phyloP scores from a whole-genome alignment of 2,329 filamentous ascomycete genomes.

The Sarocladium kiliense region DNA sequence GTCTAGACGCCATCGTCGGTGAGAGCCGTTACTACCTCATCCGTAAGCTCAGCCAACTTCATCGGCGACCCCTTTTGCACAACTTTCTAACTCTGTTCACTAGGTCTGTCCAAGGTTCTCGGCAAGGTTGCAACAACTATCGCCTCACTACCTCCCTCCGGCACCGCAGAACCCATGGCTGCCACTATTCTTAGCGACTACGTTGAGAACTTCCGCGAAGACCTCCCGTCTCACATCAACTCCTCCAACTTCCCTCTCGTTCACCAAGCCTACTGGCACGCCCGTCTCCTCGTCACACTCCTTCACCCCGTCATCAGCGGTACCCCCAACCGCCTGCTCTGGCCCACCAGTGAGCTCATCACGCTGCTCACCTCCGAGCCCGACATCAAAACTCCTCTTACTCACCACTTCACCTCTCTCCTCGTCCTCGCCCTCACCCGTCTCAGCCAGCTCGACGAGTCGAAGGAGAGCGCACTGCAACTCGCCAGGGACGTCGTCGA shows the following conservation, averaged over 20 bases:
- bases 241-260: slow-evolving; percentile 49
- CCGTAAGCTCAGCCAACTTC: slow-evolving; percentile 42
- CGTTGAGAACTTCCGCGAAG: slow-evolving; percentile 59
- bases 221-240: slow-evolving; percentile 53
- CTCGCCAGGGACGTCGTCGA: slow-evolving; percentile 54
- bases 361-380: slow-evolving; percentile 51
- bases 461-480: slow-evolving; percentile 50
- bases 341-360: slow-evolving; percentile 53
- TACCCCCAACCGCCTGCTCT: slow-evolving; percentile 52
- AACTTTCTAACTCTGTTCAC: not conserved
- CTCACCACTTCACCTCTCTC: slow-evolving; percentile 61
- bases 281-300: slow-evolving; percentile 58
- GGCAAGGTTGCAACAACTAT: slow-evolving; percentile 33
- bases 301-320: slow-evolving; percentile 43
- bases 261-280: slow-evolving; percentile 66
- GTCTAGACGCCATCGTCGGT: slow-evolving; percentile 56
- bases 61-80: slow-evolving; percentile 12
- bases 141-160: slow-evolving; percentile 27
- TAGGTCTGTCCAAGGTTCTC: slow-evolving; percentile 54
- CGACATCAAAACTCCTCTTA: slow-evolving; percentile 55
- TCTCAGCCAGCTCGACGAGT: slow-evolving; percentile 48
- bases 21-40: slow-evolving; percentile 59
- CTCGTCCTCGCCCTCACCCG: slow-evolving; percentile 56
- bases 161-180: slow-evolving; percentile 14
- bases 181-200: slow-evolving; percentile 27